A percentile compares a stretch with the other conserved stretches of the same genome.
These are phyloP conservation scores for Hymenotorrendiella dingleyae DNA, from an alignment of 2,329 filamentous ascomycete genomes.

Conservation along the genomic window DNA sequence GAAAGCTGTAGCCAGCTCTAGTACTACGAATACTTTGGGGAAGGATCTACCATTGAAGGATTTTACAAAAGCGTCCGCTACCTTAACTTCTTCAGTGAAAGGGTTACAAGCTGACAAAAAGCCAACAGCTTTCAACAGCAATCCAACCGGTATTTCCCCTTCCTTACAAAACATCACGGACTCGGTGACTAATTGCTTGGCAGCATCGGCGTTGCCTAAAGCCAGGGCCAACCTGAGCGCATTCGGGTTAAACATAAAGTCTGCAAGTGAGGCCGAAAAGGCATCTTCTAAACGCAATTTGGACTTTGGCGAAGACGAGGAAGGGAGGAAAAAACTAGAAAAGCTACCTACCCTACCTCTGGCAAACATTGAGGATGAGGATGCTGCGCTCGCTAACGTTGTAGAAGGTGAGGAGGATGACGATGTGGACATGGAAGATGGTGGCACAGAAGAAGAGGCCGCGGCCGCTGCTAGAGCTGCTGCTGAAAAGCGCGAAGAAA, in stretches of 20 bases:
- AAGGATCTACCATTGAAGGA: conserved; percentile 47
- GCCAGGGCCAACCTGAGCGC: conserved; percentile 70
- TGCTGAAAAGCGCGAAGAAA: conserved; percentile 75
- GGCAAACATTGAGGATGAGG: conserved; percentile 52
- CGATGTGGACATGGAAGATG: conserved; percentile 69
- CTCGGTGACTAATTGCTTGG: conserved; percentile 12
- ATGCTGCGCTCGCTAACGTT: conserved; percentile 48
- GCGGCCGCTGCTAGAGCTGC: conserved; percentile 80
- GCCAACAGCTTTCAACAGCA: conserved; percentile 35
- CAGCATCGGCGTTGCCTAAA: conserved; percentile 53
- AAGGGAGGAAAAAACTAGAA: conserved; percentile 79
- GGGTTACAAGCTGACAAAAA: conserved; percentile 38
- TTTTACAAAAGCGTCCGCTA: conserved; percentile 38
- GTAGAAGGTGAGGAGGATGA: conserved; percentile 58
- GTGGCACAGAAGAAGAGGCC: conserved; percentile 79
- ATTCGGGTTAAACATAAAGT: conserved; percentile 73
- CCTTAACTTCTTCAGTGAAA: conserved; percentile 35
- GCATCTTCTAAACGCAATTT: conserved; percentile 65
- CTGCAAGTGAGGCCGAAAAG: conserved; percentile 59
- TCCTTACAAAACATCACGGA: background rate
- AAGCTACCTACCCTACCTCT: conserved; percentile 76
- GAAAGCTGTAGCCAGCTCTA: conserved; percentile 59
- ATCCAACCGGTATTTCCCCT: conserved; percentile 33
- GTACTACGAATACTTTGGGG: conserved; percentile 48
- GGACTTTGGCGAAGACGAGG: conserved; percentile 84